Base-by-base conservation (phyloP, 2,329 filamentous ascomycete genomes). In the Grosmannia huntii region DNA sequence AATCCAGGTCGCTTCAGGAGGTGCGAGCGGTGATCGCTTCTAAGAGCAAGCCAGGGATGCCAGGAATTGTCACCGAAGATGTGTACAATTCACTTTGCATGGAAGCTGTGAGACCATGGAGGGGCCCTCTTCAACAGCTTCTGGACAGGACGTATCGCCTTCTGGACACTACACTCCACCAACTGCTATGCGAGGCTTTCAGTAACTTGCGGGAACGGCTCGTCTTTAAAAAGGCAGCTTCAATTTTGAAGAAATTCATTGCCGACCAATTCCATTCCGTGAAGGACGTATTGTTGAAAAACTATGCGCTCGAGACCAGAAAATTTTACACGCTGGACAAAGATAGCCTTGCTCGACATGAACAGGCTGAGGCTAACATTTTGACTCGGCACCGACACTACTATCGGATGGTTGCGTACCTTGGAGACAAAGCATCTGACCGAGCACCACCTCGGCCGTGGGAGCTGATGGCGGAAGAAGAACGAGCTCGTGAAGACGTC, bases 81-180 rank as follows among this genome's bases (percentile, higher is more conserved):
- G 82, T 86, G 0, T 82, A 84, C 25, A 77, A 83, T 31, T 73
- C 74, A 0, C 72, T 87, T 19, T 82, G 80, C 52, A 71, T 75
- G 19, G 70, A 79, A n/a, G 78, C 79, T 0, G 77, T 87, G 1
- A 66, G 68, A 9, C 77, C 80, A 1, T 89, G 86, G 86, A 65
- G 75, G 1, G 64, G 65, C 0, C 82, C 83, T 0, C 73, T 84
- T 53, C 66, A 75, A 0, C 71, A 65, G 0, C 81, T 82, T 52
- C 67, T 82, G 6, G 63, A 69, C 4, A 68, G 73, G 5, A 77
- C 79, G 0, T 75, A 81, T 58, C 63, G 66, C 1, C 72, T 81
- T 5, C 67, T 87, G 0, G 68, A 76, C 2, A 62, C 64, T 0
- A 74, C 74, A 19, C 72, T 86, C 0, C 68, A 73, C 0, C 57